Evolutionary conservation across 2,329 filamentous ascomycete species (phyloP).

Genomic region (Fusarium humuli): DNA sequence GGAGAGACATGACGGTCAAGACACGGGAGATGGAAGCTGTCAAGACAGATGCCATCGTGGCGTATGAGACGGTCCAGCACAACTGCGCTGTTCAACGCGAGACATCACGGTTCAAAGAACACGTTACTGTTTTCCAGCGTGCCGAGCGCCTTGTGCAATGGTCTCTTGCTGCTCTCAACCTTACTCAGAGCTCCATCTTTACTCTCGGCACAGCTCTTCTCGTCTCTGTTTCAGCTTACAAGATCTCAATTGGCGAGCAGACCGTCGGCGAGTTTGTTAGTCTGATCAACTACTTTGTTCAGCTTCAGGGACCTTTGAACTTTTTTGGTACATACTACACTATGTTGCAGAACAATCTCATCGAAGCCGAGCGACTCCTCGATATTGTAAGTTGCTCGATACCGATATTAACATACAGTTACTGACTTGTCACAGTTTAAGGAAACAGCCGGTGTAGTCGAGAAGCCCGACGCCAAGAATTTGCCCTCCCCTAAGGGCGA

Average conservation of each 20-base stretch:
- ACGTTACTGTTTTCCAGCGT: conserved; percentile 64
- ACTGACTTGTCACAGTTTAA: conserved; percentile 52
- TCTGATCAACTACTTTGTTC: conserved; percentile 69
- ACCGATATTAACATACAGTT: fast-evolving
- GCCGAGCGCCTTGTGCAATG: conserved; percentile 44
- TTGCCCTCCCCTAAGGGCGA: conserved; percentile 52
- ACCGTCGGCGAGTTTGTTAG: conserved; percentile 68
- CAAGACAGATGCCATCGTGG: conserved; percentile 62
- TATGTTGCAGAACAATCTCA: conserved; percentile 59
- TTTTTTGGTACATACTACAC: conserved; percentile 67
- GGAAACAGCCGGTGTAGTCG: conserved; percentile 57
- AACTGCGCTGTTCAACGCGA: conserved; percentile 72
- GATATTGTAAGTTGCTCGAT: conserved; percentile 51
- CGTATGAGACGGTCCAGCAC: conserved; percentile 70
- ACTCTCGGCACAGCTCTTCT: conserved; percentile 70
- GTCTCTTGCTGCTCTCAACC: conserved; percentile 63
- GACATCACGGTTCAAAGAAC: conserved; percentile 66
- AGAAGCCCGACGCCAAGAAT: conserved; percentile 54
- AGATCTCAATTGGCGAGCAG: conserved; percentile 66
- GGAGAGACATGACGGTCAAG: conserved; percentile 58
- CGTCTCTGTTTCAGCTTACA: conserved; percentile 71
- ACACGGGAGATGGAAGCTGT: conserved; percentile 62
- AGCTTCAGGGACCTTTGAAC: conserved; percentile 70
- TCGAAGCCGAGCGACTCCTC: conserved; percentile 60
- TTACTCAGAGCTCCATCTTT: conserved; percentile 73